Conservation (phyloP, 1,284 basidiomycete genomes). For the Heimioporus retisporus region DNA sequence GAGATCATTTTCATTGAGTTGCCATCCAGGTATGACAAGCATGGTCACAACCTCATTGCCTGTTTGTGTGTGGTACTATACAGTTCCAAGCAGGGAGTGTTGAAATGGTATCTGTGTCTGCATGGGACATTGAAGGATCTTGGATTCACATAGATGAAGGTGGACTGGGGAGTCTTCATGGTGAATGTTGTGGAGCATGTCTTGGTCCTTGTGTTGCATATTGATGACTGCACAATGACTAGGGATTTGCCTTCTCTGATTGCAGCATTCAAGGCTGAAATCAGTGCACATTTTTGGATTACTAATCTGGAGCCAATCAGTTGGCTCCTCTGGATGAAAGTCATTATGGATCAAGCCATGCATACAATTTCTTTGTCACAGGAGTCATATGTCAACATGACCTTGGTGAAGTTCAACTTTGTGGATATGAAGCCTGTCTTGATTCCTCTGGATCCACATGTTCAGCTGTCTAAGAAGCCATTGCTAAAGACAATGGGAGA, state of each 20-base stretch:
- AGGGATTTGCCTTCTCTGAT: too few relatives aligned
- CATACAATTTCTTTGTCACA: background rate
- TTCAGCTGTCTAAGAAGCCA: background rate
- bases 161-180: background rate
- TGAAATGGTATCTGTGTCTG: background rate
- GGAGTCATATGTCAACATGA: slow-evolving; percentile 4
- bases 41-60: background rate
- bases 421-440: background rate
- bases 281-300: background rate
- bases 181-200: background rate
- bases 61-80: background rate
- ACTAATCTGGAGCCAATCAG: background rate
- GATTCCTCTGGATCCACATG: background rate
- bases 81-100: background rate
- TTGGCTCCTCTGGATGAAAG: background rate
- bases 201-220: background rate
- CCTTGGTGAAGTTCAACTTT: slow-evolving; percentile 1
- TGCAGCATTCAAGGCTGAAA: background rate
- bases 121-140: background rate
- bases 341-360: background rate
- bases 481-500: background rate
- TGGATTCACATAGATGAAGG: background rate
- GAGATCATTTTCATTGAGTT: too few relatives aligned
- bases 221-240: too few relatives aligned
- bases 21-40: background rate